Percentiles rank a stretch among this genome's conserved stretches.
phyloP scores from a whole-genome alignment of 768 basidiomycete genomes.

The Boletus patriciae region DNA sequence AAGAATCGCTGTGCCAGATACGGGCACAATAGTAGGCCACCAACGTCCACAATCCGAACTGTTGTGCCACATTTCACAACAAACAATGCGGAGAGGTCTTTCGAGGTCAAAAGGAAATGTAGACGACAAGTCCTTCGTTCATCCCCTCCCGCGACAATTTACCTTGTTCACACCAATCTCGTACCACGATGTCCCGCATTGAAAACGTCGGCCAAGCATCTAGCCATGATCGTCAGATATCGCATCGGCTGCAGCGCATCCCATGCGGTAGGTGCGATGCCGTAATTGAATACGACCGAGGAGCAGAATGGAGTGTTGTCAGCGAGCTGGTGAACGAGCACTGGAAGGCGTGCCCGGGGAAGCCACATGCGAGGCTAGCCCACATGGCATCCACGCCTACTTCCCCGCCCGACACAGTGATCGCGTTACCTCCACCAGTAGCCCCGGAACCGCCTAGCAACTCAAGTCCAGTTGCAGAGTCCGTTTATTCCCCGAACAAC shows the following conservation, averaged over 20 bases:
- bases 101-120: constrained; percentile 25
- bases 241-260: constrained; percentile 12
- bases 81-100: constrained; percentile 28
- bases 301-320: constrained; percentile 28
- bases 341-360: constrained; percentile 28
- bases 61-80: constrained; percentile 31
- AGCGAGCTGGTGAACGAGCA: constrained; percentile 30
- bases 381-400: constrained; percentile 13
- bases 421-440: constrained; percentile 8
- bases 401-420: constrained; percentile 12
- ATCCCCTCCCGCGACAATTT: constrained; percentile 6
- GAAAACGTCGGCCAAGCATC: constrained; percentile 9
- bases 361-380: constrained; percentile 14
- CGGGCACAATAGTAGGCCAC: constrained; percentile 22
- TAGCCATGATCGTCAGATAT: constrained; percentile 11
- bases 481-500: neutral
- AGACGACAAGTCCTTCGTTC: constrained; percentile 2
- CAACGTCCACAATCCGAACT: constrained; percentile 19
- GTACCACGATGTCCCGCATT: constrained; percentile 20
- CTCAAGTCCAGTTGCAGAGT: neutral
- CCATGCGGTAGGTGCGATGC: constrained; percentile 30
- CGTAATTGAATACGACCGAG: constrained; percentile 28
- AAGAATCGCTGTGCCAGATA: constrained; percentile 20
- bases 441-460: neutral
- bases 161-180: constrained; percentile 12